Evolutionary conservation across 305 asterid species (phyloP).

Genomic region (Rubia peregrina): DNA sequence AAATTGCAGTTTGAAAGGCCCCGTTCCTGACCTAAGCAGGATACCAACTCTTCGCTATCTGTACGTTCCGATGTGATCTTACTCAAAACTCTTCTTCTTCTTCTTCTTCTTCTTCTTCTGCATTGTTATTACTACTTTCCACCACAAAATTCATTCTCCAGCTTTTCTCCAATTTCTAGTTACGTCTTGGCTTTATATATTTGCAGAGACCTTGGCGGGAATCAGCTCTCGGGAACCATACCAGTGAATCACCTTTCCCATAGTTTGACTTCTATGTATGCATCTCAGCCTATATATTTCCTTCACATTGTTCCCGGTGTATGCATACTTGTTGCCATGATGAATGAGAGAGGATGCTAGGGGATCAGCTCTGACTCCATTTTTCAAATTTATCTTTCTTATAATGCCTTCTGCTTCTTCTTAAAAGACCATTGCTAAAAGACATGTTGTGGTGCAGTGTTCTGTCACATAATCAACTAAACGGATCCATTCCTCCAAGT

Average conservation of each 20-base stretch:
- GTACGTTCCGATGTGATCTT: conserved; percentile 21
- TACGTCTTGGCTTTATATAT: conserved; percentile 13
- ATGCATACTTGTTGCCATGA: too few relatives aligned
- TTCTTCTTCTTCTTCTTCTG: too few relatives aligned
- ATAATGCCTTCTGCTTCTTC: background rate
- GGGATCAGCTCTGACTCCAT: background rate
- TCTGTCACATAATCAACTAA: conserved; percentile 36
- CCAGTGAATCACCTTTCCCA: conserved; percentile 29
- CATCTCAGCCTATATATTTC: conserved; percentile 8
- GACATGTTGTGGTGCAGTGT: conserved; percentile 33
- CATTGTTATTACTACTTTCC: too few relatives aligned
- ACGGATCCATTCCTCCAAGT: conserved; percentile 37
- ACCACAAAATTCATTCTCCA: too few relatives aligned
- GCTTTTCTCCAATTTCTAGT: conserved; percentile 8
- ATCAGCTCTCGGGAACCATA: conserved; percentile 35
- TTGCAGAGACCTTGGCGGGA: conserved; percentile 43
- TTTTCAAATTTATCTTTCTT: background rate
- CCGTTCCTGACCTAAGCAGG: conserved; percentile 40
- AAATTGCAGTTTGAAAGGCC: conserved; percentile 41
- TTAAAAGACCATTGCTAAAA: background rate
- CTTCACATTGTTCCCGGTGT: background rate
- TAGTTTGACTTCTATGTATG: conserved; percentile 40
- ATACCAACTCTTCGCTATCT: conserved; percentile 30
- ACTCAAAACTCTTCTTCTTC: too few relatives aligned
- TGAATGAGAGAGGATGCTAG: too few relatives aligned